Conservation (phyloP, 208 protist species). For the Leishmania gerbilli region DNA sequence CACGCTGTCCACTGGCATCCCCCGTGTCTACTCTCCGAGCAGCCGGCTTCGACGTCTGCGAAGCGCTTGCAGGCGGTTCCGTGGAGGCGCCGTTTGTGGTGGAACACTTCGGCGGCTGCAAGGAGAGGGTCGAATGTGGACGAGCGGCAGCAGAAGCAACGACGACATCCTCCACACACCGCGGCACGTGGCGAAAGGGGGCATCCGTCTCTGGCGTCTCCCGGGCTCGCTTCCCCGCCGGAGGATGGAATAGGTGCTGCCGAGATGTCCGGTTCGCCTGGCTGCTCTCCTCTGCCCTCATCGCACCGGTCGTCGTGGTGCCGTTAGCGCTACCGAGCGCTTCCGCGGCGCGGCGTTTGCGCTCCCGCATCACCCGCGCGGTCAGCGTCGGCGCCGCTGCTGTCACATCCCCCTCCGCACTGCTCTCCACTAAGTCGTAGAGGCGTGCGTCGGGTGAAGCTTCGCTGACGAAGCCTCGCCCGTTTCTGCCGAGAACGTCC, state of each 20-base stretch:
- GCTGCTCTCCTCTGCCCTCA: background rate
- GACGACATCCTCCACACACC: background rate
- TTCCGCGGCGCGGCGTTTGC: conserved; percentile 16
- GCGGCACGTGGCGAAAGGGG: background rate
- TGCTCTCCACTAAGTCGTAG: conserved; percentile 1
- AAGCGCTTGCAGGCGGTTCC: background rate
- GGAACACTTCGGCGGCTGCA: background rate
- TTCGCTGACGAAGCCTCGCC: background rate
- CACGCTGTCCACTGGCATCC: background rate
- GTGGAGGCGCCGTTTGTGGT: background rate
- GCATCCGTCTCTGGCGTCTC: background rate
- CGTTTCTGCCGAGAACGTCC: conserved; percentile 32
- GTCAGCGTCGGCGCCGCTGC: conserved; percentile 13
- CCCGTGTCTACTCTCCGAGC: background rate
- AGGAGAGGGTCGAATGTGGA: background rate
- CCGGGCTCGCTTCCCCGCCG: conserved; percentile 5
- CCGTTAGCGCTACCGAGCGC: conserved; percentile 1
- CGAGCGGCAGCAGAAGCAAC: background rate
- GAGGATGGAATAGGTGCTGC: background rate
- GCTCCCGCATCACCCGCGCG: conserved; percentile 22
- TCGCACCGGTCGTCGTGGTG: background rate
- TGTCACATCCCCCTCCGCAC: background rate
- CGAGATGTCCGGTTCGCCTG: background rate
- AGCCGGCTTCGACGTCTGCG: background rate
- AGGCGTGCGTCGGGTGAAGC: background rate